Evolutionary conservation across 495 filamentous ascomycete species (phyloP), one percentile per base, ranked within the genome.

Genomic region (Bryoglossum gracile): DNA sequence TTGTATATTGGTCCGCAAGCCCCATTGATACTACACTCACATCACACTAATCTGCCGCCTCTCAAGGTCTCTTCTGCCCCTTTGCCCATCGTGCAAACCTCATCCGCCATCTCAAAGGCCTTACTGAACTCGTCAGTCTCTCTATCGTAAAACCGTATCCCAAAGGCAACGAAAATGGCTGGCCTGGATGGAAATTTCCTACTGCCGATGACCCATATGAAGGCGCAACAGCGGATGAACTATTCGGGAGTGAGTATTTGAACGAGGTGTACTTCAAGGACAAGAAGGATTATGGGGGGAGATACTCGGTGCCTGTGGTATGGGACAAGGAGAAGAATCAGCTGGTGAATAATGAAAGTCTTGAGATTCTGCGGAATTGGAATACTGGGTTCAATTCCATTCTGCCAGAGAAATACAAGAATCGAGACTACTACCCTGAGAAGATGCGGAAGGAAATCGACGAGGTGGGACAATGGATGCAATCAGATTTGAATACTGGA

Each of bases 401-500:
- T 16, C 57, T 94, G 2, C 77, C 81, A 0, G 74, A 77, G 30
- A 74, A 78, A 25, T 55, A 82, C 1, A 80, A 82, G 54, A 57
- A 48, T 8, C 3, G 24, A 18, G 49, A 87, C 86, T 75, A 85
- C 33, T 83, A 81, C 58, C 87, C 86, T 0, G 50, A 67, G 24
- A 53, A 71, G 1, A 67, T 89, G 16, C 70, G 68, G 19, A 45
- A 62, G 38, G 61, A 82, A 16, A 92, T 95, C 60, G 86, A 95
- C 51, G 70, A 73, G 36, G 67, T 81, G 46, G 92, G 92, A 61
- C 77, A 79, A 24, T 94, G 87, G 87, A 81, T 83, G 49, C 92
- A 92, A 66, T 74, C 86, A 57, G 77, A 84, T 50, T 72, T 95
- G 61, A 95, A 95, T 64, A 89, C 90, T 60, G 89, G 87, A 30